Evolutionary conservation across 805 yeast genomes (phyloP).

Genomic region (Kodamaea leandrae): DNA sequence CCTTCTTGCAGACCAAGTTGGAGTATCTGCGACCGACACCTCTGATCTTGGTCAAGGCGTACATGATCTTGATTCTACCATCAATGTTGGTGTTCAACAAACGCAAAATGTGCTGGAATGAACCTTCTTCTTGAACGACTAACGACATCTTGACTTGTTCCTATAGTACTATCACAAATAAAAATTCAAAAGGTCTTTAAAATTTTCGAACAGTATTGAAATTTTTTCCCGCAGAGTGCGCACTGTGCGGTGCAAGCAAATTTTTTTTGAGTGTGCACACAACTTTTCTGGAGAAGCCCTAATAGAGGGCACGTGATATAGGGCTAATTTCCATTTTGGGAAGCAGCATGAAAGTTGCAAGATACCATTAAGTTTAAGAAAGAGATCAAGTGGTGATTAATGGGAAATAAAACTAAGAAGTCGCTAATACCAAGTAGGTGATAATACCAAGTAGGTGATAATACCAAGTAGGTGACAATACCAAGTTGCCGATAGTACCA

Average conservation of each 20-base stretch:
- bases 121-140: constrained; percentile 98
- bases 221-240: constrained; percentile 18
- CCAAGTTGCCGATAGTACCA: too few relatives aligned
- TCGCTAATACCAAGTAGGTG: too few relatives aligned
- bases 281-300: constrained; percentile 10
- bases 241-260: constrained; percentile 2
- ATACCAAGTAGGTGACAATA: too few relatives aligned
- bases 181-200: constrained; percentile 13
- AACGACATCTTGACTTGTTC: constrained; percentile 69
- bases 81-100: constrained; percentile 99
- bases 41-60: constrained; percentile 99
- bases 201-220: constrained; percentile 17
- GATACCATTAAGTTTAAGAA: too few relatives aligned
- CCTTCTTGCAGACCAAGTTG: constrained; percentile 99
- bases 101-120: constrained; percentile 99
- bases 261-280: constrained; percentile 2
- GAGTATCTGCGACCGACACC: constrained; percentile 99
- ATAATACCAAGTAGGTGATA: too few relatives aligned
- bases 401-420: too few relatives aligned
- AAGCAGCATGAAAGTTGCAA: background rate
- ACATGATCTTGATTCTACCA: constrained; percentile 99
- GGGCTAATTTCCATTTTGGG: background rate
- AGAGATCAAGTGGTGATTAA: background rate
- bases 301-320: constrained; percentile 11
- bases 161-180: constrained; percentile 13